Evolutionary conservation across 306 rosid genomes (phyloP).

Genomic region (Inga laurina): DNA sequence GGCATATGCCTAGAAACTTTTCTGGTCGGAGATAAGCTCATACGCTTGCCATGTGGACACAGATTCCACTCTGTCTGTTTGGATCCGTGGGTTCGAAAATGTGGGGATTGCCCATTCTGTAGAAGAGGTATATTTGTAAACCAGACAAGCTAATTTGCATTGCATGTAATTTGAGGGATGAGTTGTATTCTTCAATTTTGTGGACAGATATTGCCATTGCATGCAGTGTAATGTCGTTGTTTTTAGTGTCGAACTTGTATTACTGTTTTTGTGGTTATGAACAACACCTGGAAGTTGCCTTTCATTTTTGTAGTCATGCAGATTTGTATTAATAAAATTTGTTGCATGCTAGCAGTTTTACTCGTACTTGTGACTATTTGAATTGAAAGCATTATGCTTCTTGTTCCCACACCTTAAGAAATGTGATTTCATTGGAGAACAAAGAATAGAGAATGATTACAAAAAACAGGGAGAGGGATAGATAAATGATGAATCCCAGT

Average conservation of each 20-base stretch:
- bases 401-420: background rate
- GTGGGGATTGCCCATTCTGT: slow-evolving; percentile 88
- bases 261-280: slow-evolving; percentile 22
- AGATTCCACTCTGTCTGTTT: slow-evolving; percentile 75
- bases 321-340: background rate
- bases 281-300: slow-evolving; percentile 24
- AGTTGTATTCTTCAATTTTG: background rate
- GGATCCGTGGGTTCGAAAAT: slow-evolving; percentile 75
- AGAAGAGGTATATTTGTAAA: slow-evolving; percentile 57
- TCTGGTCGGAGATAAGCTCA: slow-evolving; percentile 60
- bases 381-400: background rate
- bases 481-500: too few species aligned
- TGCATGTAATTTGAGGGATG: background rate
- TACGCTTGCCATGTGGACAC: slow-evolving; percentile 72
- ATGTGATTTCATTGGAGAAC: background rate
- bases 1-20: slow-evolving; percentile 87
- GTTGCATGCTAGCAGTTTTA: background rate
- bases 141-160: background rate
- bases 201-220: background rate
- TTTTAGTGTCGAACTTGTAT: background rate
- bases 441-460: too few species aligned
- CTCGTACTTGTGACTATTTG: background rate
- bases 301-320: slow-evolving; percentile 22
- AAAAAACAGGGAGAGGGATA: too few species aligned
- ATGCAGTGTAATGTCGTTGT: background rate